Conservation (phyloP, 805 yeast species). For the Suhomyces kilbournensis region DNA sequence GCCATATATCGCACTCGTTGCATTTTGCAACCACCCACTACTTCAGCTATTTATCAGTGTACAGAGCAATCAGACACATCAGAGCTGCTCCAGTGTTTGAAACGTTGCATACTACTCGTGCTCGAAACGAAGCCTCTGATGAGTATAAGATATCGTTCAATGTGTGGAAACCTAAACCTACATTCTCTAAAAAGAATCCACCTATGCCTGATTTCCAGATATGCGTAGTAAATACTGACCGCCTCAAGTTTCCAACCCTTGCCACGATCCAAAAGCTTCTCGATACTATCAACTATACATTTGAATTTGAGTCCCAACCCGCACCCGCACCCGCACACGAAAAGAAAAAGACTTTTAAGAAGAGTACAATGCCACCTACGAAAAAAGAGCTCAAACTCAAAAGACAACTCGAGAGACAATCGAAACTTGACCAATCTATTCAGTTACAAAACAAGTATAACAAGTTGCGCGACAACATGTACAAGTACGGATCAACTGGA, state of each 20-base stretch:
- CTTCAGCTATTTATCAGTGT: conserved; percentile 21
- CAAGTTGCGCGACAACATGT: conserved; percentile 33
- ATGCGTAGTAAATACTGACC: conserved; percentile 50
- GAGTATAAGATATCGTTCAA: conserved; percentile 44
- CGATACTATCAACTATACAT: conserved; percentile 11
- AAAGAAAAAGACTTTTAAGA: conserved; percentile 7
- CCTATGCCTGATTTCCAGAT: conserved; percentile 75
- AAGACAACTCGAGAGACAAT: conserved; percentile 25
- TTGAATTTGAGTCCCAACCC: neutral
- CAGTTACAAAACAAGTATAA: conserved; percentile 26
- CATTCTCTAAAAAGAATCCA: conserved; percentile 68
- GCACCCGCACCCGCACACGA: neutral
- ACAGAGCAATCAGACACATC: conserved; percentile 20
- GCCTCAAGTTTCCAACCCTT: conserved; percentile 45
- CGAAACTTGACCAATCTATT: conserved; percentile 19
- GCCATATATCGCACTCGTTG: conserved; percentile 11
- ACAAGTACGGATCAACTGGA: conserved; percentile 49
- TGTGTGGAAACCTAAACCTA: conserved; percentile 81
- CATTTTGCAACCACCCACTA: conserved; percentile 25
- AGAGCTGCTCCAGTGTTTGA: conserved; percentile 7
- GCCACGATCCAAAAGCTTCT: conserved; percentile 36
- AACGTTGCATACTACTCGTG: neutral
- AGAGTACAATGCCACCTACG: conserved; percentile 17
- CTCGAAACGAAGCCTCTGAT: neutral
- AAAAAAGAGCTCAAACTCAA: conserved; percentile 24